A percentile compares a stretch with the other conserved stretches of the same genome.
phyloP scores from a whole-genome alignment of 148 eudicot genomes.

The Rhododendron ferrugineum region DNA sequence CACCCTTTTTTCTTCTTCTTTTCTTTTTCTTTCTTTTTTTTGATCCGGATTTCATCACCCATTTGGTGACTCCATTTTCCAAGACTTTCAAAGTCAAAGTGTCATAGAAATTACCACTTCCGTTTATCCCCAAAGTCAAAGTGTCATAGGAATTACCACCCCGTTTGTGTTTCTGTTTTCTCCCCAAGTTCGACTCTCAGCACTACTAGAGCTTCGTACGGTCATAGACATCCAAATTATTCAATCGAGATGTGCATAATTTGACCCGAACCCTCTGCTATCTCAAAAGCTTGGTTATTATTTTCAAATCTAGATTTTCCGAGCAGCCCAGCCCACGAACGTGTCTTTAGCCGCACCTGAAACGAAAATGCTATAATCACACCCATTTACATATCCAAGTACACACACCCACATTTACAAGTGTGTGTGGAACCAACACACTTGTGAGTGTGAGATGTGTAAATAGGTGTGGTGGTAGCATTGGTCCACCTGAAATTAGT shows the following conservation, averaged over 20 bases:
- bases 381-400: too few species aligned
- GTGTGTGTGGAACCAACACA: background rate
- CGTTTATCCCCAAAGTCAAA: constrained; percentile 5
- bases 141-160: background rate
- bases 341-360: background rate
- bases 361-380: background rate
- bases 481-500: background rate
- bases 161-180: background rate
- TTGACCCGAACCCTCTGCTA: background rate
- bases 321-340: background rate
- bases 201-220: background rate
- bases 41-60: constrained; percentile 8
- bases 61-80: background rate
- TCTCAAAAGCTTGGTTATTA: background rate
- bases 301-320: background rate
- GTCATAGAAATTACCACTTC: background rate
- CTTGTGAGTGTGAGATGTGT: background rate
- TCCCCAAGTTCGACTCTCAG: background rate
- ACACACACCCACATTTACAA: too few species aligned
- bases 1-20: background rate
- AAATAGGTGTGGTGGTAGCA: background rate
- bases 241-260: background rate
- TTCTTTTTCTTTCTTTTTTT: too few species aligned
- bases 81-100: background rate
- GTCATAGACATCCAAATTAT: background rate